A percentile compares a stretch with the other conserved stretches of the same genome.
Conservation (phyloP, 805 yeast species). For the Starmerella floricola region DNA sequence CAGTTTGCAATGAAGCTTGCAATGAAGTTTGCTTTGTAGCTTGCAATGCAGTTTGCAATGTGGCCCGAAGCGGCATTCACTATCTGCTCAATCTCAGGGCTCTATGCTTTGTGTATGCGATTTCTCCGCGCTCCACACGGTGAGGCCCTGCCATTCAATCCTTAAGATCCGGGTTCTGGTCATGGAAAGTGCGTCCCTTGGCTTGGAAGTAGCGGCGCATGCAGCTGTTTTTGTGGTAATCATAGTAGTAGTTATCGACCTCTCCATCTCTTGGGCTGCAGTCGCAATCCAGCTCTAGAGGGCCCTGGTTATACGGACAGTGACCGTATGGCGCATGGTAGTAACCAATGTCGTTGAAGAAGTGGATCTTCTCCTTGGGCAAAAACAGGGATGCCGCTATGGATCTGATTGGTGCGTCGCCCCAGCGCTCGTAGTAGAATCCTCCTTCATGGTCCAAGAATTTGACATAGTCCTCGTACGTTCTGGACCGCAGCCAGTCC, state of each 20-base stretch:
- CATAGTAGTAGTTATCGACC: constrained; percentile 14
- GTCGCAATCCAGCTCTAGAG: constrained; percentile 42
- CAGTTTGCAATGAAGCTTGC: too few relatives aligned
- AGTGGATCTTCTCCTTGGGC: constrained; percentile 57
- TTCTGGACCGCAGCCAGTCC: constrained; percentile 61
- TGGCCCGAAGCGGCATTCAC: too few relatives aligned
- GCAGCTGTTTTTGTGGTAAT: constrained; percentile 21
- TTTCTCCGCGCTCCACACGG: too few relatives aligned
- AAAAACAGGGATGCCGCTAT: constrained; percentile 72
- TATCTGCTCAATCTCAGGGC: too few relatives aligned
- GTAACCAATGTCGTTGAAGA: constrained; percentile 71
- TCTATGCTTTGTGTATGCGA: too few relatives aligned
- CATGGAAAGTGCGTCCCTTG: constrained; percentile 16
- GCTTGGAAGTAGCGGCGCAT: constrained; percentile 20
- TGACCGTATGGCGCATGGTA: constrained; percentile 53
- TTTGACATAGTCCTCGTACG: constrained; percentile 59
- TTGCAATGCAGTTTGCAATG: too few relatives aligned
- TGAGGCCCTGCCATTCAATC: too few relatives aligned
- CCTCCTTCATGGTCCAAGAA: constrained; percentile 72
- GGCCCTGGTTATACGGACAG: constrained; percentile 56
- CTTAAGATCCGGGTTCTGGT: constrained; percentile 11
- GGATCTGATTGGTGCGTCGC: constrained; percentile 85
- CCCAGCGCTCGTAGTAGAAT: constrained; percentile 93
- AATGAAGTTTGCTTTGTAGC: too few relatives aligned
- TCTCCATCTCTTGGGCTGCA: constrained; percentile 29